These are phyloP conservation scores for Elsinoe arachidis DNA, from an alignment of 2,329 filamentous ascomycete genomes.

Conservation along the genomic window DNA sequence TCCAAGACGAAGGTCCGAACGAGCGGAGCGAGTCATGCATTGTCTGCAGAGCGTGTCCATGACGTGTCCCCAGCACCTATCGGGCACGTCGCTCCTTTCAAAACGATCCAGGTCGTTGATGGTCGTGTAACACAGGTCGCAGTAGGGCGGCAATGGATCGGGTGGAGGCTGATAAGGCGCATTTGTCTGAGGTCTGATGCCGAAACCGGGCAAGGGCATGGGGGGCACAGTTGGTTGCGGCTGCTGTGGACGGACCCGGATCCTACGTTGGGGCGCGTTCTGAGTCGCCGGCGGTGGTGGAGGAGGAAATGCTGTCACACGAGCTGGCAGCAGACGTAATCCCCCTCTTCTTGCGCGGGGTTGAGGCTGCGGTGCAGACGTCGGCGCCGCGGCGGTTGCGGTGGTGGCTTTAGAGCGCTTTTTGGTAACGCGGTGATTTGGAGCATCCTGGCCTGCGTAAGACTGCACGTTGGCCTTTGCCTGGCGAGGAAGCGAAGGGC, in stretches of 20 bases:
- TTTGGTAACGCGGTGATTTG: not conserved
- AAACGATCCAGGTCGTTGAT: no score
- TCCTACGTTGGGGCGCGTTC: no score
- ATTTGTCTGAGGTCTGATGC: no score
- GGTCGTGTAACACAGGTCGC: not conserved
- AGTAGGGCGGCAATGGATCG: not conserved
- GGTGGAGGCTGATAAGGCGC: no score
- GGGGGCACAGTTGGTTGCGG: no score
- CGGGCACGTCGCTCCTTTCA: not conserved
- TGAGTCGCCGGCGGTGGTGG: no score
- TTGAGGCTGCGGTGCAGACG: not conserved
- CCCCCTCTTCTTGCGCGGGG: not conserved
- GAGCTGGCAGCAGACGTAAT: not conserved
- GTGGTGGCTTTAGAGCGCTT: not conserved
- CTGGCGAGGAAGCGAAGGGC: not conserved
- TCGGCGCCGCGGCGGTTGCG: not conserved
- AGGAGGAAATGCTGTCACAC: no score
- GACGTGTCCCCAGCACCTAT: not conserved
- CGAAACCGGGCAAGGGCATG: no score
- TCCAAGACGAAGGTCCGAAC: not conserved
- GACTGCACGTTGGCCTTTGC: constrained; percentile 3
- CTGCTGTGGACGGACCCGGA: no score
- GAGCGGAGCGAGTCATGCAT: not conserved
- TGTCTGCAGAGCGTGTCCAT: not conserved
- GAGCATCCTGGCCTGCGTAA: not conserved